phyloP scores from a whole-genome alignment of 1,284 basidiomycete genomes.

The Ganoderma leucocontextum region DNA sequence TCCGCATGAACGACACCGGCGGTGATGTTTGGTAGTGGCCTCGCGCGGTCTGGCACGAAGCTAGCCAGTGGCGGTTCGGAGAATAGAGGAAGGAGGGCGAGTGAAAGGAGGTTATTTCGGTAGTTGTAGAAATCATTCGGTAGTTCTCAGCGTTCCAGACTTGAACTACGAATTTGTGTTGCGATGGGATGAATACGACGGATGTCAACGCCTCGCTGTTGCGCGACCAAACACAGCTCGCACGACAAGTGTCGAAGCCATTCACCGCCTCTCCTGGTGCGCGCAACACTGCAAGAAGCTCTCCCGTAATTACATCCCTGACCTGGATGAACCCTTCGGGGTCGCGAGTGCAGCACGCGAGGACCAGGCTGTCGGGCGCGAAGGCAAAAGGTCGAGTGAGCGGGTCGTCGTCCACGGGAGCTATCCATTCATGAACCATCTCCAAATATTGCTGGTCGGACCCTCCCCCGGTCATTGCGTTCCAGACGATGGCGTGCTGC shows the following conservation, averaged over 20 bases:
- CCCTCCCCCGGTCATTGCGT: not conserved
- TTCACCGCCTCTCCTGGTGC: not conserved
- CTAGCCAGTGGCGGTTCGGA: not conserved
- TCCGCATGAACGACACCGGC: not conserved
- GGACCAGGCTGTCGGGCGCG: not conserved
- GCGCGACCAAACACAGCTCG: not conserved
- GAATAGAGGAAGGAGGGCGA: conserved; percentile 3
- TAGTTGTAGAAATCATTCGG: not conserved
- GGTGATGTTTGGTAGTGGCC: not conserved
- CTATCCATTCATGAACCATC: not conserved
- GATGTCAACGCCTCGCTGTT: not conserved
- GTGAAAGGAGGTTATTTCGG: not conserved
- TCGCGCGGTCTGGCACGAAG: not conserved
- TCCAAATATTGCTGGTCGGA: not conserved
- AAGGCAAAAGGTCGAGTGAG: not conserved
- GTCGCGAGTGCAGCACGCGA: conserved; percentile 2
- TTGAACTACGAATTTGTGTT: not conserved
- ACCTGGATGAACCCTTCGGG: not conserved
- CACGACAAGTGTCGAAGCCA: not conserved
- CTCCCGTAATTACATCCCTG: not conserved
- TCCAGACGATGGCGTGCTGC: not conserved
- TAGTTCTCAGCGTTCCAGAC: conserved; percentile 1
- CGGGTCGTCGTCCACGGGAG: not conserved
- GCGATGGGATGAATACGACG: conserved; percentile 1
- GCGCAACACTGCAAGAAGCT: not conserved